Conservation (phyloP, 1,284 basidiomycete genomes). For the Cryptococcus sp. region DNA sequence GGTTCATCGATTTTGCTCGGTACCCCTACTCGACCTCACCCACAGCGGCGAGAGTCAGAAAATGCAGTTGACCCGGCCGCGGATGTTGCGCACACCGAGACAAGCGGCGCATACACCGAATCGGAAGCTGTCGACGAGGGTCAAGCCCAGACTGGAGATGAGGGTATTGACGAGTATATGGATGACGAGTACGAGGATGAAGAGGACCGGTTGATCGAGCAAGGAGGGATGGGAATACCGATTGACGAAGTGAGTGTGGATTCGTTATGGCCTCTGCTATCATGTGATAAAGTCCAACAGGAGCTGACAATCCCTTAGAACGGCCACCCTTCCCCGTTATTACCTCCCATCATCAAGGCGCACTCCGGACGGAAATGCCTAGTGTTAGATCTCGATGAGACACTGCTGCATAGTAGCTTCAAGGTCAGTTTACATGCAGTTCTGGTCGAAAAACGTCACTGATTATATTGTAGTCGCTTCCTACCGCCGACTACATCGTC, state of each 20-base stretch:
- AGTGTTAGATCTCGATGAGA: constrained; percentile 94
- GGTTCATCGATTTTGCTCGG: constrained; percentile 52
- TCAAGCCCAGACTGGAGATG: constrained; percentile 56
- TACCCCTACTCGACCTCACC: constrained; percentile 32
- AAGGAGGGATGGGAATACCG: constrained; percentile 80
- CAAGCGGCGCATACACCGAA: constrained; percentile 43
- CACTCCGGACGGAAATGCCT: constrained; percentile 86
- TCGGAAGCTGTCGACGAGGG: constrained; percentile 48
- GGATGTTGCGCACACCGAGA: constrained; percentile 31
- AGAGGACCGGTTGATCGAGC: constrained; percentile 73
- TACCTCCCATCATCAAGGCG: constrained; percentile 71
- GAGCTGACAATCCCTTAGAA: constrained; percentile 58
- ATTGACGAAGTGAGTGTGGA: constrained; percentile 64
- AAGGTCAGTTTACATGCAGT: constrained; percentile 61
- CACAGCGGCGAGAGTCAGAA: constrained; percentile 39
- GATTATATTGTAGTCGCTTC: constrained; percentile 71
- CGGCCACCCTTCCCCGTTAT: constrained; percentile 76
- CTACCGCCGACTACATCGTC: constrained; percentile 95
- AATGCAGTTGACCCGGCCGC: constrained; percentile 15
- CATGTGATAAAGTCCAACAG: constrained; percentile 11
- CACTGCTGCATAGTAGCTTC: constrained; percentile 89
- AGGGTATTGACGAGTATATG: constrained; percentile 56
- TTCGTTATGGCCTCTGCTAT: neutral
- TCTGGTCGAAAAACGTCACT: too few species aligned
- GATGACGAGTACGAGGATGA: constrained; percentile 67